These are phyloP conservation scores for Mycena haematopus DNA, from an alignment of 768 basidiomycete genomes.

Conservation along the genomic window DNA sequence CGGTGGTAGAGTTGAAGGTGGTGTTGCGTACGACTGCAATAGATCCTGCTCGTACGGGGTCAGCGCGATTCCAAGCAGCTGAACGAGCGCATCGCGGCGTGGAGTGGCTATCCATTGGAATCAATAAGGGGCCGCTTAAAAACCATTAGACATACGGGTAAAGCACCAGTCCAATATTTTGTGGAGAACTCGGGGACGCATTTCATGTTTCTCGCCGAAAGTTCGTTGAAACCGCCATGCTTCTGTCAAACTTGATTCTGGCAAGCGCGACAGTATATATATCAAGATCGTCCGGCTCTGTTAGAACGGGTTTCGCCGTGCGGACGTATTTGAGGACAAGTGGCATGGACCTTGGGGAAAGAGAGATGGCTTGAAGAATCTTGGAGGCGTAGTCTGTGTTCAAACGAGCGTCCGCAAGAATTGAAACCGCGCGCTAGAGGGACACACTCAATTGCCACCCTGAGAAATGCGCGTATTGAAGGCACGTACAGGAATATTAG, in stretches of 20 bases:
- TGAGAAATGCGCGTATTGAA: conserved; percentile 1
- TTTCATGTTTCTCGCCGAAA: conserved; percentile 64
- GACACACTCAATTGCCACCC: conserved; percentile 2
- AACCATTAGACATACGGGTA: conserved; percentile 57
- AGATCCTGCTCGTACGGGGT: conserved; percentile 66
- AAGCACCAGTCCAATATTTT: conserved; percentile 74
- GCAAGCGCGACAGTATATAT: conserved; percentile 74
- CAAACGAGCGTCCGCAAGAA: conserved; percentile 76
- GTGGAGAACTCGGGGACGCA: conserved; percentile 58
- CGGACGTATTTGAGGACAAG: conserved; percentile 78
- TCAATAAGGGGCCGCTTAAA: neutral
- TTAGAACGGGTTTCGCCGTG: conserved; percentile 74
- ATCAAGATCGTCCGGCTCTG: conserved; percentile 73
- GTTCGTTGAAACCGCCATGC: conserved; percentile 81
- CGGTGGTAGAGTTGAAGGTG: conserved; percentile 53
- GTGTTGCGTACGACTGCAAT: conserved; percentile 63
- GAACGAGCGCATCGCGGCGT: conserved; percentile 59
- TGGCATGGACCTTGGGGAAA: conserved; percentile 52
- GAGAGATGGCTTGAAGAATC: conserved; percentile 70
- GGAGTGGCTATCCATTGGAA: conserved; percentile 39
- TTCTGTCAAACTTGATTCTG: conserved; percentile 64
- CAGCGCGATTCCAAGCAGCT: conserved; percentile 71
- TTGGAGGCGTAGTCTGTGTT: conserved; percentile 82
- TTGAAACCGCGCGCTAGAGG: conserved; percentile 67
- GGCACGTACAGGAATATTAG: conserved; percentile 63